Evolutionary conservation across 2,329 filamentous ascomycete species (phyloP), one percentile per base, ranked within the genome.

Genomic region (Pseudogymnoascus sp.): DNA sequence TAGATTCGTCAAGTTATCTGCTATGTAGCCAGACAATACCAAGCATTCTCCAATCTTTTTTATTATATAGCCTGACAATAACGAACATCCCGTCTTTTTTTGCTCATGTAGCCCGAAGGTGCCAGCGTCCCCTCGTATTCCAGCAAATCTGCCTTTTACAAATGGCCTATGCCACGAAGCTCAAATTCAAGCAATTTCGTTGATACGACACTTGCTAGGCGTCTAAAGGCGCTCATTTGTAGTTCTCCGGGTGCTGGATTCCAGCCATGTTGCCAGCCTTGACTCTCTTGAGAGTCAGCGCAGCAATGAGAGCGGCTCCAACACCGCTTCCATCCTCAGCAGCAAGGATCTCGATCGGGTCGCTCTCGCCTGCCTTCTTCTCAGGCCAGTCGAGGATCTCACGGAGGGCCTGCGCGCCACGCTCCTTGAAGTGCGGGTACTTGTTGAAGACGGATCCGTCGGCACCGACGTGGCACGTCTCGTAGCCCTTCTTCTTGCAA

Each of bases 361-460:
- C 92, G 75, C 92, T 88, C 72, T 90, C 89, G 76, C 87, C 88
- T 61, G 82, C 75, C 66, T 81, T 83, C 79, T 90, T 90, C 63
- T 83, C 85, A 2, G 90, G 86, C 93, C 93, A 98, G 80, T 96
- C 93, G 39, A 99, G 85, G 69, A 99, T 97, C 81, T 99, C 95
- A 63, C 91, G 87, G 62, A 99, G 84, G 28, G 95, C 95, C 75
- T 88, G 83, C 13, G 95, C 93, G 64, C 93, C 93, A 63, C 95
- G 89, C 65, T 87, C 85, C 83, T 97, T 97, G 85, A 99, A 99
- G 79, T 96, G 90, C 11, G 95, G 95, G 79, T 99, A 99, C 77
- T 98, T 98, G 83, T 96, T 97, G 81, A 99, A 99, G 63, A 99
- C 93, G 16, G 91, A 96, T 39, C 95, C 95, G 74, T 99, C 95